Evolutionary conservation across 768 basidiomycete genomes (phyloP).

Genomic region (Rhodotorula kratochvilovae): DNA sequence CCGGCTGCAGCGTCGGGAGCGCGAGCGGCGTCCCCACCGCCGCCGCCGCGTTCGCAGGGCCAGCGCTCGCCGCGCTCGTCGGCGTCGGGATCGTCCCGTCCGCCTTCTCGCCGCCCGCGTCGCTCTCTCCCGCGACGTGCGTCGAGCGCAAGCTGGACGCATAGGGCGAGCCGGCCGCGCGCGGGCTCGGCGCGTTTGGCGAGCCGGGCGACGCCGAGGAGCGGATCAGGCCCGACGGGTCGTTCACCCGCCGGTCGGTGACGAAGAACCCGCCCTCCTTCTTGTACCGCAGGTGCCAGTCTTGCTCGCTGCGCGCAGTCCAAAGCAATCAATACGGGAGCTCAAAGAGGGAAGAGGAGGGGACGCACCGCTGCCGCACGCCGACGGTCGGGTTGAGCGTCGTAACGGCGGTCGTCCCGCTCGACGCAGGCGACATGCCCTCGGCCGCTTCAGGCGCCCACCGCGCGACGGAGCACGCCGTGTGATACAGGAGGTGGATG

Average conservation of each 20-base stretch:
- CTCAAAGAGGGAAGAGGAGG: no score
- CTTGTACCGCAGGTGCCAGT: slow-evolving; percentile 34
- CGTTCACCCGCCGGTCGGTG: slow-evolving; percentile 19
- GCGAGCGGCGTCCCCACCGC: neutral
- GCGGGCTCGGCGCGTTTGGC: neutral
- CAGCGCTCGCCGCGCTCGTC: neutral
- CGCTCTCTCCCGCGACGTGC: slow-evolving; percentile 11
- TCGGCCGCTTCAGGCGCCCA: slow-evolving; percentile 37
- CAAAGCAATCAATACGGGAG: neutral
- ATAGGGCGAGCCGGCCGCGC: slow-evolving; percentile 17
- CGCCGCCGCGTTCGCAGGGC: neutral
- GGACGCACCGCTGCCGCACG: slow-evolving; percentile 26
- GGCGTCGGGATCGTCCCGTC: neutral
- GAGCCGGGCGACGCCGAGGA: slow-evolving; percentile 10
- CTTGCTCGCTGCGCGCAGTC: slow-evolving; percentile 14
- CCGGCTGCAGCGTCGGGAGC: neutral
- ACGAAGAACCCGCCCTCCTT: slow-evolving; percentile 33
- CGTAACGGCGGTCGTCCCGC: slow-evolving; percentile 28
- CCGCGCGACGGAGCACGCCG: slow-evolving; percentile 22
- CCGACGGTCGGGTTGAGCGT: slow-evolving; percentile 39
- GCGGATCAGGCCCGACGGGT: slow-evolving; percentile 23
- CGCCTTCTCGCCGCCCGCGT: neutral
- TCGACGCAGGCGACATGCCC: slow-evolving; percentile 27
- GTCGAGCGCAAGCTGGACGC: slow-evolving; percentile 31
- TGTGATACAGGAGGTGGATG: slow-evolving; percentile 39